These are phyloP conservation scores for Komagataella populi DNA, from an alignment of 805 yeast genomes.

Conservation along the genomic window DNA sequence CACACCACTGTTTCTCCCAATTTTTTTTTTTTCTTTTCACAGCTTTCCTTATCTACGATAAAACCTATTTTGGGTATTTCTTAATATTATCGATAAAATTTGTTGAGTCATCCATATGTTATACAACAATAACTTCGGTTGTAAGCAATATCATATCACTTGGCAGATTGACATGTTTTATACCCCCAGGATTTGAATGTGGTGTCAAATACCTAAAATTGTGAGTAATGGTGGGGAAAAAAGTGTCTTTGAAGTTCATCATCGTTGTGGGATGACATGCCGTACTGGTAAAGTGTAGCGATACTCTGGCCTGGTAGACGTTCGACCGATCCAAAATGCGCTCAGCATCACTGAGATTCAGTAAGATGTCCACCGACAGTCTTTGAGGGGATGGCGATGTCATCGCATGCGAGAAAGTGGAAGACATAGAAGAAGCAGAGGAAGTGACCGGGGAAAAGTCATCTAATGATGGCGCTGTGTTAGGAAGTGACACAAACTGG, in stretches of 20 bases:
- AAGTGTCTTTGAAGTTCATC: neutral
- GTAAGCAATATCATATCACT: neutral
- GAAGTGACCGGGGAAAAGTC: neutral
- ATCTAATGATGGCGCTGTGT: neutral
- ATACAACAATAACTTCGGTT: neutral
- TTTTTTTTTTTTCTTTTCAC: neutral
- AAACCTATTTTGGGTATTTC: neutral
- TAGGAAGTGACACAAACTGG: neutral
- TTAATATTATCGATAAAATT: neutral
- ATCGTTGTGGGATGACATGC: neutral
- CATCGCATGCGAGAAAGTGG: neutral
- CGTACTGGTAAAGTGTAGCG: neutral
- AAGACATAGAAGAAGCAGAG: neutral
- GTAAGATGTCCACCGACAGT: neutral
- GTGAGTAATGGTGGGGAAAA: neutral
- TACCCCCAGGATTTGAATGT: neutral
- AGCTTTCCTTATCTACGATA: neutral
- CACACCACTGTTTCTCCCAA: neutral
- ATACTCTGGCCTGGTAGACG: neutral
- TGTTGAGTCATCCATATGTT: neutral
- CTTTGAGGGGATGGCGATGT: neutral
- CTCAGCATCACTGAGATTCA: neutral
- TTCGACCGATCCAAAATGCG: neutral
- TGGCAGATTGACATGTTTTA: neutral
- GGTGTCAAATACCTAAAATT: neutral